Base-by-base conservation (phyloP, 73 alveolate genomes). In the Symbiodinium natans region DNA sequence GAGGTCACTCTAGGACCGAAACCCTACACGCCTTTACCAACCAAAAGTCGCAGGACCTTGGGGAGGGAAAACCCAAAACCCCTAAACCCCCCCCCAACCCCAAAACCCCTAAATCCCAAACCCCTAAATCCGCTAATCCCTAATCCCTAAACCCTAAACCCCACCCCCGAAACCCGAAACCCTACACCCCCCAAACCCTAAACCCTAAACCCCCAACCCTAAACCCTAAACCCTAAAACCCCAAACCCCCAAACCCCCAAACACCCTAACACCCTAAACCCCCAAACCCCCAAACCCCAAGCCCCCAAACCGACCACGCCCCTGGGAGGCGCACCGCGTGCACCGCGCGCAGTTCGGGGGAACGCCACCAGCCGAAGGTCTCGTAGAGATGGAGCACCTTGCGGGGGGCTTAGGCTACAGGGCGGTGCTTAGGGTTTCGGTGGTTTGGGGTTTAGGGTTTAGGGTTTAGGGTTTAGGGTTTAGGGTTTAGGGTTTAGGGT, bases 331-430 rank as follows among this genome's bases (percentile, higher is more conserved):
- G 93, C 93, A 27, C 98, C 82, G 92, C 92, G 15, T 92, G 98
- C 71, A 92, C 98, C 43, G 98, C 98, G 6, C 98, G 98, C 25
- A 92, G 83, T 40, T 92, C 98, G 25, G 98, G 98, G 8, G 98
- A 92, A 27, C 98, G 98, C 98, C 98, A 92, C 98, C 98, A 92
- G 36, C 98, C 98, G 21, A 92, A 92, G 82, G 98, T 92, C 84
- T 92, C 98, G 39, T 92, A 92, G 80, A 90, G 97, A 73, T 90
- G 97, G 31, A 90, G 89, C 38, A 90, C 97, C 97, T 89, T 23
- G 3, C 33, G 23, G 40, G 15, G 77, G 77, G 40, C 3, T 63
- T 63, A 2, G 40, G 77, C 15, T 63, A 17, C 21, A 52, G 68
- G 68, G 68, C 56, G 17, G 75, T 27, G 75, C 36, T 56, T 56